Evolutionary conservation across 164 flowering plant genomes (phyloP), one percentile per base, ranked within the genome.

Genomic region (Sedum album): DNA sequence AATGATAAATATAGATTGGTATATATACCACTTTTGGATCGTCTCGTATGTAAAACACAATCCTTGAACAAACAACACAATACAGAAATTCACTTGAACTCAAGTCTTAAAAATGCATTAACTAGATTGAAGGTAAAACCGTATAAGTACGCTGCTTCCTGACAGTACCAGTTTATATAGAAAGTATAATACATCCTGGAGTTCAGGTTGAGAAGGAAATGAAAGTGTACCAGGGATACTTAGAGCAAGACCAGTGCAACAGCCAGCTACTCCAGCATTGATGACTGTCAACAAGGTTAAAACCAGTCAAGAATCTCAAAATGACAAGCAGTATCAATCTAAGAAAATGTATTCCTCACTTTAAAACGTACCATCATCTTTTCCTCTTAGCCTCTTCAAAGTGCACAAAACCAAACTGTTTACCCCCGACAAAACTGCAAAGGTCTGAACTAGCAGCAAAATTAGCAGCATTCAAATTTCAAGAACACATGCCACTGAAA

Each of bases 201-300:
- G 11, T 26, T 9, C 31, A 55, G 31, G 28, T 65, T 0, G 2
- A 38, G 31, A 66, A 9, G 25, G 23, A 41, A 15, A 39, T 1
- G 18, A 25, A 25, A n/a, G 10, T 31, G 30, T 79, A 87, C 99
- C 99, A 71, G 99, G 99, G 77, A 86, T 87, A 79, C 96, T 90
- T 31, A 95, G 69, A 69, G 96, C 97, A 73, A 95, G 84, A 60
- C 99, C 99, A 39, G 97, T 95, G 79, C 96, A 90, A 73, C 99
- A 95, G 70, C 99, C 99, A 71, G 99, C 97, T 31, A 95, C 87
- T 70, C 97, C 99, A 5, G 93, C 85, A 82, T 92, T 95, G 30
- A 85, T 75, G 46, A 82, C 99, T 95, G 79, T 76, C 13, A 64
- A 30, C 65, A 66, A 73, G 67, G 62, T 14, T n/a, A 46, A 63